Evolutionary conservation across 2,329 filamentous ascomycete species (phyloP).

Genomic region (Exophiala alcalophila): DNA sequence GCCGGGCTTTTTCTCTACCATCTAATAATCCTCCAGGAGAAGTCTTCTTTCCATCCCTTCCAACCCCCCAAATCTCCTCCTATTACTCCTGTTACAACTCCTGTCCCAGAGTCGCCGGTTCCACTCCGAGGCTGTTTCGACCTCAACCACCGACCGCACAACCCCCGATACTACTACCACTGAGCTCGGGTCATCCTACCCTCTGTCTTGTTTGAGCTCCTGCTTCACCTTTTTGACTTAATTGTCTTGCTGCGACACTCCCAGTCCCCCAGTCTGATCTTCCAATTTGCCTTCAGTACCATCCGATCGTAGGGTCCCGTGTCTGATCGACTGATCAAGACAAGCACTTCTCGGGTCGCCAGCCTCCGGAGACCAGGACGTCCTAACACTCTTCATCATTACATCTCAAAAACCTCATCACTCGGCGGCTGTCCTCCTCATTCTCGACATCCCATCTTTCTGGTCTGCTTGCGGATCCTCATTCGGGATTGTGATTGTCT

Average conservation of each 20-base stretch:
- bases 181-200: conserved; percentile 6
- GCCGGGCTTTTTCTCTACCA: too few relatives aligned
- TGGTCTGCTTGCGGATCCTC: too few relatives aligned
- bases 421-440: too few relatives aligned
- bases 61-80: conserved; percentile 3
- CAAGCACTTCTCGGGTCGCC: conserved; percentile 15
- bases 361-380: conserved; percentile 13
- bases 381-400: conserved; percentile 1
- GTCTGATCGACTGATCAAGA: conserved; percentile 18
- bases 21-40: not conserved
- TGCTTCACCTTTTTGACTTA: conserved; percentile 22
- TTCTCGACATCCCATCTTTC: too few relatives aligned
- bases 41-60: not conserved
- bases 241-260: conserved; percentile 7
- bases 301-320: conserved; percentile 13
- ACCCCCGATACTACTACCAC: conserved; percentile 17
- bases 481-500: not conserved
- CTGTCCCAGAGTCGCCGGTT: conserved; percentile 19
- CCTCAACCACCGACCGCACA: conserved; percentile 11
- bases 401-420: conserved; percentile 23
- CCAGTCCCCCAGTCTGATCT: conserved; percentile 2
- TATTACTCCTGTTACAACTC: conserved; percentile 24
- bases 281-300: conserved; percentile 26
- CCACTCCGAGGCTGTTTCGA: conserved; percentile 24
- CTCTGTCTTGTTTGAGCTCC: conserved; percentile 23